phyloP scores from a whole-genome alignment of 2,329 filamentous ascomycete genomes.

The Talaromyces verruculosus region DNA sequence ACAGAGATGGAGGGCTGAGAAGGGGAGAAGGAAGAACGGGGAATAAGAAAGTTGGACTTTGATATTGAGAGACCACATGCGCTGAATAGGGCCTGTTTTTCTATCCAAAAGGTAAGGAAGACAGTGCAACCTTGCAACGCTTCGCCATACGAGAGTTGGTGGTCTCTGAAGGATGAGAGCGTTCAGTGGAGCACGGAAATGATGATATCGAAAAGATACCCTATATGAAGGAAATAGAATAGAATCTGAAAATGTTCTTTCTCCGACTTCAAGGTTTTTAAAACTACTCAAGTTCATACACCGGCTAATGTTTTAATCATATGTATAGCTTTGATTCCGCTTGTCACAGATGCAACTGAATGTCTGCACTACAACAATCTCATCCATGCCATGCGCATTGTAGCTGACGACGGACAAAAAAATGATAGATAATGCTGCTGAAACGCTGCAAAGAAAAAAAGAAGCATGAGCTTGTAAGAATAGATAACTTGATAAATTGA shows the following conservation, averaged over 20 bases:
- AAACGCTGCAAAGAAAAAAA: background rate
- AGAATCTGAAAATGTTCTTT: background rate
- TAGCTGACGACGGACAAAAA: background rate
- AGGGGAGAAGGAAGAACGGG: background rate
- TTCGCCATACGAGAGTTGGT: background rate
- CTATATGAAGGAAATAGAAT: slow-evolving; percentile 1
- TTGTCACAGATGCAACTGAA: background rate
- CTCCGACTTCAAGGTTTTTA: background rate
- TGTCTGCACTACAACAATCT: background rate
- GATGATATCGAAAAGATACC: slow-evolving; percentile 9
- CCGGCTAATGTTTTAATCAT: background rate
- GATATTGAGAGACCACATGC: background rate
- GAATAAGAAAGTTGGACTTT: background rate
- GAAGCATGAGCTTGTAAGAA: background rate
- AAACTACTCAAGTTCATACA: background rate
- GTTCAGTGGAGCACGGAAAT: background rate
- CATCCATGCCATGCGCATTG: background rate
- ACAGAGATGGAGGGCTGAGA: background rate
- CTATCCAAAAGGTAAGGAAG: too few species aligned
- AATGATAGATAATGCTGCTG: background rate
- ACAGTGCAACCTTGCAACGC: background rate
- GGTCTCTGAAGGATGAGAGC: background rate
- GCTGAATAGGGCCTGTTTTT: too few species aligned
- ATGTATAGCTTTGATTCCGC: background rate
- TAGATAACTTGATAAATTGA: background rate